Base-by-base conservation (phyloP, 768 basidiomycete genomes). In the Amanita muscaria region DNA sequence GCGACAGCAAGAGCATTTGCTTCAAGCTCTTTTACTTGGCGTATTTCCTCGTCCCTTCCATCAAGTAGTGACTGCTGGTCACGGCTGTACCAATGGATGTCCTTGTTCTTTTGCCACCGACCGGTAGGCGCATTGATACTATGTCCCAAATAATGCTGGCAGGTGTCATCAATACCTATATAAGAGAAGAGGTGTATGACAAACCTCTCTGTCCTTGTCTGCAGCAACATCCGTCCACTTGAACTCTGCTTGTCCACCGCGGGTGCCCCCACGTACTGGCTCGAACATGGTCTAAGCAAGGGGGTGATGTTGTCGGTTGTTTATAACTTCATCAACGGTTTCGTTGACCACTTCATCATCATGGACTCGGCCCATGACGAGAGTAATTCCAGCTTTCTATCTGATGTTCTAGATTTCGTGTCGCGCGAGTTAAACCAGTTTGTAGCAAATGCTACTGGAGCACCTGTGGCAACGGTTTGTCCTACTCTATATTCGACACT, bases 21-120 rank as follows among this genome's bases (percentile, higher is more conserved):
- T 59, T 97, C 93, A 12, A 82, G 73, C 56, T 91, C 85, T 60
- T 96, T 94, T 51, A 96, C 59, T 55, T 73, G 77, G 45, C 76
- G 66, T 24, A 96, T 82, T 66, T 97, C 93, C 49, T 83, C 89
- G 0, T 42, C 54, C 44, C 76, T 68, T 49, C 79, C 77, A 9
- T 60, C 59, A 11, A 76, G 76, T 3, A 53, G 53, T 11, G 55
- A 50, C 1, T 58, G 55, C 25, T 49, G 47, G 21, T 91, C 88
- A 22, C 92, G 79, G 54, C 68, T 77, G 59, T 94, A 98, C 93
- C 93, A 98, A 56, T 94, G 92, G 12, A 98, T 67, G 56, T 98
- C 93, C 60, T 93, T 91, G 68, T 91, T 90, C 66, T 93, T 93
- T 65, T 96, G 93, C 93, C 93, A 98, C 37, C 93, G 72, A 1